Percentiles rank a stretch among this genome's conserved stretches.
These are phyloP conservation scores for Penicillium occitanis DNA, from an alignment of 2,329 filamentous ascomycete genomes.

Conservation along the genomic window DNA sequence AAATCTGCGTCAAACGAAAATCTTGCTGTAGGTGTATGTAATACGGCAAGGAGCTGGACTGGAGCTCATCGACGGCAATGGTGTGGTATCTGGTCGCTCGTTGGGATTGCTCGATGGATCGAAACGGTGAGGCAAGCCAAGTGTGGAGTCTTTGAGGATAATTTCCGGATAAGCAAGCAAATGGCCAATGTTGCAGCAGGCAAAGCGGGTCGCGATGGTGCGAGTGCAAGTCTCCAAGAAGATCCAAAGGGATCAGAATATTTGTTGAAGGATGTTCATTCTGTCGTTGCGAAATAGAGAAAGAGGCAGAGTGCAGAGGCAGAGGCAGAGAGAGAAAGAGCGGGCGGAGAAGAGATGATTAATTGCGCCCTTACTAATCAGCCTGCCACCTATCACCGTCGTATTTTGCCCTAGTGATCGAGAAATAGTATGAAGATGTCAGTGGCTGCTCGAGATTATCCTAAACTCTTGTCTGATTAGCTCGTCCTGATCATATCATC, in stretches of 20 bases:
- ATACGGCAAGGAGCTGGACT: slow-evolving; percentile 10
- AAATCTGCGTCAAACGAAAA: background rate
- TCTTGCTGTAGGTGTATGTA: slow-evolving; percentile 1
- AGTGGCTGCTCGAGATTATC: background rate
- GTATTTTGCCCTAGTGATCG: background rate
- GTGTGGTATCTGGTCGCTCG: background rate
- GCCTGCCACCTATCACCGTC: slow-evolving; percentile 4
- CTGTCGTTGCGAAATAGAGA: background rate
- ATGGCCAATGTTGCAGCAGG: background rate
- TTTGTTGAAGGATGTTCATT: background rate
- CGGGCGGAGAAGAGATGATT: background rate
- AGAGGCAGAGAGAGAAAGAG: background rate
- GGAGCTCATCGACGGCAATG: background rate
- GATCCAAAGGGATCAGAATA: background rate
- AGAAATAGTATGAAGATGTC: background rate
- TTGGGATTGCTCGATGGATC: background rate
- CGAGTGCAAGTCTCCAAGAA: background rate
- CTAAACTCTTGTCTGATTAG: slow-evolving; percentile 1
- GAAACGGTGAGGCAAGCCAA: slow-evolving; percentile 12
- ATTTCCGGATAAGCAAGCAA: slow-evolving; percentile 14
- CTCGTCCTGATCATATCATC: background rate
- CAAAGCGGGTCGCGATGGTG: slow-evolving; percentile 4
- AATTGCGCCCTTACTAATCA: slow-evolving; percentile 2
- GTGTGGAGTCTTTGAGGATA: slow-evolving; percentile 14
- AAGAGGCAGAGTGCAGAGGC: background rate